Evolutionary conservation across 306 rosid genomes (phyloP), one percentile per base, ranked within the genome.

Genomic region (Begonia peltatifolia): DNA sequence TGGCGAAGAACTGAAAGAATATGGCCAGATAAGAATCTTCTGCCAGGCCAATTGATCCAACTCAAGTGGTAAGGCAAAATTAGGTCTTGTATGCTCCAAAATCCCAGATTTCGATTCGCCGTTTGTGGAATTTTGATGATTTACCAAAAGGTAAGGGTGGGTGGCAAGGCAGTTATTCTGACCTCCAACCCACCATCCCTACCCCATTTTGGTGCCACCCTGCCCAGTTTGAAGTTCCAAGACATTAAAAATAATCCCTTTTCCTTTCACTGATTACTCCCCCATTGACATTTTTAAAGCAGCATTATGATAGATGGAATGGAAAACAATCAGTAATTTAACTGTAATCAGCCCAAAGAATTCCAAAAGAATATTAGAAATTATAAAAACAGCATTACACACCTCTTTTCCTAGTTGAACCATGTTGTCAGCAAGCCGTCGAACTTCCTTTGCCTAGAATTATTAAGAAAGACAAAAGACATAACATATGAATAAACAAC

Each of bases 371-470:
- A 14, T 14, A 13, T 49, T 14, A 50, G 12, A 18, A 22, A 30
- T 23, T n/a, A 54, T 9, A 12, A 13, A 47, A 10, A 13, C 12
- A 13, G 15, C 12, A 58, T 9, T 12, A 73, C 38, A 15, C 13
- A 81, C 96, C 78, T 90, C 95, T 81, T 90, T 90, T 58, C 99
- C 95, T 61, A 90, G 83, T 58, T 73, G 82, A 12, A 90, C 95
- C 99, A 90, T 90, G 13, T 72, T 79, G 71, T 90, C 99, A 4
- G 95, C 99, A 38, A 76, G 71, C 51, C 99, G 78, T n/a, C 94
- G 76, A 12, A 90, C 5, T 77, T 90, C 99, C 56, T 90, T 90
- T 11, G 99, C 99, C 96, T 87, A 44, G 14, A 63, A 56, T 63
- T 46, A 14, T 5, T n/a, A 25, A 13, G 47, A 12, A 41, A 12